Conservation (phyloP, 1,284 basidiomycete species). For the Microbotryum silenes-acaulis region DNA sequence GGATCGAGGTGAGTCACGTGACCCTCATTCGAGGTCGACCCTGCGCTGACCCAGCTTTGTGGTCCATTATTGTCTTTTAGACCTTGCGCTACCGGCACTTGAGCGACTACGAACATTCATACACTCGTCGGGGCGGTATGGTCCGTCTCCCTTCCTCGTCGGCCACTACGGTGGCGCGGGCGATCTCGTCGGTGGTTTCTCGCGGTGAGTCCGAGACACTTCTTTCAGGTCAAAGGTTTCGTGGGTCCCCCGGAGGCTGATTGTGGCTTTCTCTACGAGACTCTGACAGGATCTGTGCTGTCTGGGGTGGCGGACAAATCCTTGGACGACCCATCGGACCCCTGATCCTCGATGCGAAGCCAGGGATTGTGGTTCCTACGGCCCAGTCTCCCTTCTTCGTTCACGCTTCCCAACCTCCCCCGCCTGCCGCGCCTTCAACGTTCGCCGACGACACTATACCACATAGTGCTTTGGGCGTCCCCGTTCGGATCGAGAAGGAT, state of each 20-base stretch:
- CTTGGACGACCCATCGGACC: conserved; percentile 56
- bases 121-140: conserved; percentile 75
- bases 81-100: conserved; percentile 48
- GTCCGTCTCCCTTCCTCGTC: conserved; percentile 80
- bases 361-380: conserved; percentile 8
- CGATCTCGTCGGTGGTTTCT: conserved; percentile 89
- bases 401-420: conserved; percentile 11
- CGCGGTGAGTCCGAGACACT: conserved; percentile 44
- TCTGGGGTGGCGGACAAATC: conserved; percentile 75
- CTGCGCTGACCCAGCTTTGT: not conserved
- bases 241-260: not conserved
- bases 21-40: not conserved
- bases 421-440: not conserved
- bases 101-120: conserved; percentile 64
- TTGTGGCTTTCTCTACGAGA: not conserved
- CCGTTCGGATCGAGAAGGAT: conserved; percentile 28
- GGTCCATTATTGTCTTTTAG: not conserved
- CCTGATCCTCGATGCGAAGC: conserved; percentile 37
- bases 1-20: conserved; percentile 15
- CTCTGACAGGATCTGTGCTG: conserved; percentile 60
- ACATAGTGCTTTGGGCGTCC: conserved; percentile 10
- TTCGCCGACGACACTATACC: not conserved
- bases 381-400: conserved; percentile 16
- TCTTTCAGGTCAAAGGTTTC: not conserved
- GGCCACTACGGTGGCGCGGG: conserved; percentile 90